Evolutionary conservation across 345 rosid species (phyloP).

Genomic region (Hypericum perforatum): DNA sequence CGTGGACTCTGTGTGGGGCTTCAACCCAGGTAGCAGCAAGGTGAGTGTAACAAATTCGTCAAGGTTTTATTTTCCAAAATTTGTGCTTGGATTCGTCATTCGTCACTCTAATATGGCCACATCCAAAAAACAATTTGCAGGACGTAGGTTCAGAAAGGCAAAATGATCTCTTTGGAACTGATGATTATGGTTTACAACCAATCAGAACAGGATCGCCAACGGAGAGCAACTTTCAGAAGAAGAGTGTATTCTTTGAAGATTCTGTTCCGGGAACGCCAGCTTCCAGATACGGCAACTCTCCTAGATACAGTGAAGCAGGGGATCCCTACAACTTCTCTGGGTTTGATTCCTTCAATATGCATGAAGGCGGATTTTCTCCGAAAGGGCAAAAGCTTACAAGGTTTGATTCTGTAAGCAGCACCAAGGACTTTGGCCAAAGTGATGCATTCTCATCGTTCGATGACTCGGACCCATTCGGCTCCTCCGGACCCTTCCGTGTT

Average conservation of each 20-base stretch:
- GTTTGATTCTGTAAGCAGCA: too few relatives aligned
- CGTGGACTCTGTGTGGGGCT: slow-evolving; percentile 88
- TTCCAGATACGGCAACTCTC: slow-evolving; percentile 73
- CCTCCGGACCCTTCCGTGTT: too few relatives aligned
- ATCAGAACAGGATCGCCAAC: slow-evolving; percentile 51
- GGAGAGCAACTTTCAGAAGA: slow-evolving; percentile 40
- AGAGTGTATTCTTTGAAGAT: slow-evolving; percentile 69
- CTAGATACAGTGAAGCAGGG: slow-evolving; percentile 70
- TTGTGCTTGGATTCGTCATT: neutral
- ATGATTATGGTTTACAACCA: slow-evolving; percentile 49
- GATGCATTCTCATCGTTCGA: too few relatives aligned
- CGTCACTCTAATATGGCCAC: slow-evolving; percentile 26
- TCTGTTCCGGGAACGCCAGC: slow-evolving; percentile 81
- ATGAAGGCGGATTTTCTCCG: too few relatives aligned
- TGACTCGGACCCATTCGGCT: too few relatives aligned
- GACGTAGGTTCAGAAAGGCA: slow-evolving; percentile 30
- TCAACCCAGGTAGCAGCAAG: slow-evolving; percentile 55
- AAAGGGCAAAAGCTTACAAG: too few relatives aligned
- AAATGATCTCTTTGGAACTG: slow-evolving; percentile 50
- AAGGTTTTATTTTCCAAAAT: neutral
- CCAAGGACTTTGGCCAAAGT: too few relatives aligned
- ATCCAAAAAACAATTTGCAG: slow-evolving; percentile 22
- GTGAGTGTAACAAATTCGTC: slow-evolving; percentile 28
- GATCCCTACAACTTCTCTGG: slow-evolving; percentile 69
- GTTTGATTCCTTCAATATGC: too few relatives aligned